Evolutionary conservation across 768 basidiomycete genomes (phyloP).

Genomic region (Lyophyllum shimeji): DNA sequence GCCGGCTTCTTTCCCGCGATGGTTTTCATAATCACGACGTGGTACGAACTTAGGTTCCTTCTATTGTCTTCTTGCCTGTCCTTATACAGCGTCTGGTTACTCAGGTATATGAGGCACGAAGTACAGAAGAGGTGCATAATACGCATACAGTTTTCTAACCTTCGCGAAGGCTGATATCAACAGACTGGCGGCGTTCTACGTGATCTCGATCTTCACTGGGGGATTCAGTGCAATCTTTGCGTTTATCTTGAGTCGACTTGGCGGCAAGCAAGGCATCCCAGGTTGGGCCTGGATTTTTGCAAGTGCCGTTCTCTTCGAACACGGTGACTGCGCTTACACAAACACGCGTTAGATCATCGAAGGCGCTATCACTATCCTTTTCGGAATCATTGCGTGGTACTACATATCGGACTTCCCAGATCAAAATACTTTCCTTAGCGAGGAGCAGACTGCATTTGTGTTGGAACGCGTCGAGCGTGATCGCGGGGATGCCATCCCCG

Average conservation of each 20-base stretch:
- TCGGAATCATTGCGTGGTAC: conserved; percentile 44
- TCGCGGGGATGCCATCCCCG: conserved; percentile 50
- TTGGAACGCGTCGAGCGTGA: conserved; percentile 47
- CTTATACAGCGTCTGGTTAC: background rate
- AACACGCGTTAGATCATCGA: conserved; percentile 42
- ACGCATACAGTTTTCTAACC: background rate
- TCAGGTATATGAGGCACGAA: conserved; percentile 51
- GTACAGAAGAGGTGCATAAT: conserved; percentile 44
- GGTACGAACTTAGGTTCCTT: conserved; percentile 26
- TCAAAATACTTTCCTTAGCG: conserved; percentile 42
- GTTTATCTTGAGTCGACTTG: conserved; percentile 40
- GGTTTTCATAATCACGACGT: conserved; percentile 49
- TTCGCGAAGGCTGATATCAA: background rate
- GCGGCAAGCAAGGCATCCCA: conserved; percentile 38
- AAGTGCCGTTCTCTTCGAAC: conserved; percentile 16
- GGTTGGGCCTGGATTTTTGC: conserved; percentile 60
- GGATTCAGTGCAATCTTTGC: conserved; percentile 52
- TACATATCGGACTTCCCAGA: conserved; percentile 49
- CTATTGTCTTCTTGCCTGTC: background rate
- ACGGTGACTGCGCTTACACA: background rate
- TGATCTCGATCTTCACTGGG: conserved; percentile 40
- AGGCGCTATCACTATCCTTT: conserved; percentile 43
- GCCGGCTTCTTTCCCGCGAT: conserved; percentile 52
- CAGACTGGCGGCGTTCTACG: conserved; percentile 49
- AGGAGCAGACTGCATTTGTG: conserved; percentile 40